A percentile compares a stretch with the other conserved stretches of the same genome.
Evolutionary conservation across 495 filamentous ascomycete species (phyloP).

Genomic region (Neurospora tetrasperma): DNA sequence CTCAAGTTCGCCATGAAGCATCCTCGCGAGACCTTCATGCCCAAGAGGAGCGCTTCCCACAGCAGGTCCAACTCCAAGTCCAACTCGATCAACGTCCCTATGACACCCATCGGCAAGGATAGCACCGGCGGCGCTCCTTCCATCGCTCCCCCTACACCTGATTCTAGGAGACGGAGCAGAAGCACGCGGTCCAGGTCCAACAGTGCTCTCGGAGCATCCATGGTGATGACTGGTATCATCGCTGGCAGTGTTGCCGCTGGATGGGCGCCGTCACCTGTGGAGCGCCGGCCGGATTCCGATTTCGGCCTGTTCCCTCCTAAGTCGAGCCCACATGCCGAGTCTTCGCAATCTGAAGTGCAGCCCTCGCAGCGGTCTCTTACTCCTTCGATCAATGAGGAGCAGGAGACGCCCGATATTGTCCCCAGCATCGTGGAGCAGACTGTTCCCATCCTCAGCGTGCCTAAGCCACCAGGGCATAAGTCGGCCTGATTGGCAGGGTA

Average conservation of each 20-base stretch:
- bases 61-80: conserved; percentile 52
- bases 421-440: conserved; percentile 11
- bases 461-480: conserved; percentile 23
- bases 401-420: conserved; percentile 21
- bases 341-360: conserved; percentile 5
- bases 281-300: conserved; percentile 28
- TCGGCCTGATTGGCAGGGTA: neutral
- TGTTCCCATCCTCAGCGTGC: conserved; percentile 32
- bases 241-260: conserved; percentile 74
- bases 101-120: conserved; percentile 55
- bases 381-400: conserved; percentile 28
- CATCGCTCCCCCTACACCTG: conserved; percentile 49
- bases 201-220: conserved; percentile 72
- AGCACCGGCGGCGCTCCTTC: conserved; percentile 37
- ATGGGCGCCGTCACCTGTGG: conserved; percentile 67
- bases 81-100: conserved; percentile 48
- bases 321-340: neutral
- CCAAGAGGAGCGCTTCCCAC: conserved; percentile 61
- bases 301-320: conserved; percentile 17
- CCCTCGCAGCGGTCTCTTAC: conserved; percentile 18
- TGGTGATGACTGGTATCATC: conserved; percentile 80
- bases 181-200: conserved; percentile 76
- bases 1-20: conserved; percentile 78
- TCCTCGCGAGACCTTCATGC: conserved; percentile 61
- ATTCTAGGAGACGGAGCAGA: conserved; percentile 56